A percentile compares a stretch with the other conserved stretches of the same genome.
Conservation (phyloP, 2,329 filamentous ascomycete species). For the Rosellinia necatrix region DNA sequence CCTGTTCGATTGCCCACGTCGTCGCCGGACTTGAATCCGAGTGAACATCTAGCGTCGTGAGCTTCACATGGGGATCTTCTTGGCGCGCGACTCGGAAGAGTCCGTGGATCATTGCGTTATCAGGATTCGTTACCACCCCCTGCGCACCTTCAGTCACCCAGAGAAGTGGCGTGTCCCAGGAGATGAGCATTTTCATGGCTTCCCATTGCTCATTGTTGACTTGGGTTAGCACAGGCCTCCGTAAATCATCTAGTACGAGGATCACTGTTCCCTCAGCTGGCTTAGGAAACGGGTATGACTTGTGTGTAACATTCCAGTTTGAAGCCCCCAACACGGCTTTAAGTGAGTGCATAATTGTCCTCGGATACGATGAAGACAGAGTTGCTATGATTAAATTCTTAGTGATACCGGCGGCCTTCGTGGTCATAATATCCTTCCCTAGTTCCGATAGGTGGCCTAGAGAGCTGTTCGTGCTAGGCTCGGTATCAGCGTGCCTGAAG, state of each 20-base stretch:
- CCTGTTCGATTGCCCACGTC: slow-evolving; percentile 24
- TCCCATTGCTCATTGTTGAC: slow-evolving; percentile 29
- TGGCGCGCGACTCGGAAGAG: slow-evolving; percentile 32
- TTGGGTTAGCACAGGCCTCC: background rate
- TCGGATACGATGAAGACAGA: background rate
- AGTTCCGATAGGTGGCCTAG: too few species aligned
- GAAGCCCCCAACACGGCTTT: background rate
- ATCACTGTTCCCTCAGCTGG: background rate
- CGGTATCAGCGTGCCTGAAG: background rate
- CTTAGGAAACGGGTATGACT: background rate
- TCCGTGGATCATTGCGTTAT: slow-evolving; percentile 29
- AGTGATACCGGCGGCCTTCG: too few species aligned
- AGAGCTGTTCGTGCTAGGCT: background rate
- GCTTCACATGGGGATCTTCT: slow-evolving; percentile 23
- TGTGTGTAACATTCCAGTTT: background rate
- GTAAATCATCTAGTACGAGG: background rate
- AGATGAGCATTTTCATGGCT: slow-evolving; percentile 30
- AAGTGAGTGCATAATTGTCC: background rate
- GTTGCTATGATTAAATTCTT: background rate
- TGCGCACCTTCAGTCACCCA: slow-evolving; percentile 38
- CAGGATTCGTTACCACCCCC: slow-evolving; percentile 30
- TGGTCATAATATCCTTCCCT: too few species aligned
- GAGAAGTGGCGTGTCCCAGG: slow-evolving; percentile 25
- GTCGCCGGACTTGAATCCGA: slow-evolving; percentile 23
- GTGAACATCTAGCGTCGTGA: slow-evolving; percentile 29